Evolutionary conservation across 192 early-diverging fungal species (phyloP).

Genomic region (Mortierella antarctica): DNA sequence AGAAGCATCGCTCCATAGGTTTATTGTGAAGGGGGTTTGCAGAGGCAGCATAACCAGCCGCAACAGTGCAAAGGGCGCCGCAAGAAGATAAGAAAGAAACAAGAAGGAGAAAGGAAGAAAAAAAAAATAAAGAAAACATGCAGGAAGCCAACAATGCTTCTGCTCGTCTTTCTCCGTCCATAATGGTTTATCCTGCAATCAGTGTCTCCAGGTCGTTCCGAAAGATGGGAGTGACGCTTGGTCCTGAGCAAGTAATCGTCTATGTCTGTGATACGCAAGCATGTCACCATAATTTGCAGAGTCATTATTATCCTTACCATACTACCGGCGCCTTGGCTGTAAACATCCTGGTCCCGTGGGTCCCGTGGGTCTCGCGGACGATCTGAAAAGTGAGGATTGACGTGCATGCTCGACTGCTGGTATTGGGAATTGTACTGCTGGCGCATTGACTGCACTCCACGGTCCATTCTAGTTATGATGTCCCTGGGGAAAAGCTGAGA

Average conservation of each 20-base stretch:
- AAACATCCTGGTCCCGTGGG: neutral
- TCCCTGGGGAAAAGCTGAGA: conserved; percentile 68
- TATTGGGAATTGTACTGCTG: conserved; percentile 39
- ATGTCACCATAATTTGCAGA: conserved; percentile 4
- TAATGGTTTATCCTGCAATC: no score
- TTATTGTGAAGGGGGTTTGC: no score
- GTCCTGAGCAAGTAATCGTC: neutral
- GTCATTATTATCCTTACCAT: conserved; percentile 23
- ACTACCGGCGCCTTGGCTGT: conserved; percentile 9
- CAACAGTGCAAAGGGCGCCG: no score
- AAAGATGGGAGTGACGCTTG: neutral
- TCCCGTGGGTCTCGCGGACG: conserved; percentile 9
- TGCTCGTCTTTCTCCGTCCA: no score
- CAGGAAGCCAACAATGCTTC: no score
- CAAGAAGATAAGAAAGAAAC: neutral
- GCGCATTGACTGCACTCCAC: conserved; percentile 53
- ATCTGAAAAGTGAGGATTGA: conserved; percentile 63
- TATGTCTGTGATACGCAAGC: neutral
- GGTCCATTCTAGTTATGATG: conserved; percentile 63
- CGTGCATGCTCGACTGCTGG: conserved; percentile 58
- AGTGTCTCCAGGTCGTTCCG: no score
- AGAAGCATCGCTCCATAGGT: neutral
- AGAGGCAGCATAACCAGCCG: neutral
- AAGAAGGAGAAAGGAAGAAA: conserved; percentile 1
- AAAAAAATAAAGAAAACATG: conserved; percentile 1